Conservation (phyloP, 352 stramenopile genomes). For the Phytophthora pseudosyringae region DNA sequence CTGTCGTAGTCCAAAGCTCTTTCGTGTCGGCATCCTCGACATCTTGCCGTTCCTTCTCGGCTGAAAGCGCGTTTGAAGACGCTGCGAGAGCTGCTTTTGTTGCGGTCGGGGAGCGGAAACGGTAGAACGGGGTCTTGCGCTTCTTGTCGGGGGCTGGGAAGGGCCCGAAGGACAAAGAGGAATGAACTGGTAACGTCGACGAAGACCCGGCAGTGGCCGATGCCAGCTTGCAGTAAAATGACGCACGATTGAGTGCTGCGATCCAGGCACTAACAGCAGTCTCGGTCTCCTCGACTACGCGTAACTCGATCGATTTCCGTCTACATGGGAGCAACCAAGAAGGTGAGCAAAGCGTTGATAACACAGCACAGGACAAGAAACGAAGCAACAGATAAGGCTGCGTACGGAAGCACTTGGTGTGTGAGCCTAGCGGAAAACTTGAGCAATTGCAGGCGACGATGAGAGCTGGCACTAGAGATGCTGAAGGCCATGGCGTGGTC, state of each 20-base stretch:
- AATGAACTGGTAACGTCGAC: conserved; percentile 42
- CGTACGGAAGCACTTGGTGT: conserved; percentile 68
- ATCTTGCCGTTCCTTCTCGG: conserved; percentile 31
- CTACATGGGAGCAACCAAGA: conserved; percentile 19
- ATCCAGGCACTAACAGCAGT: conserved; percentile 59
- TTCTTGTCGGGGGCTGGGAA: conserved; percentile 44
- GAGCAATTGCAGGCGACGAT: conserved; percentile 64
- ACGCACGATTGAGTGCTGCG: conserved; percentile 71
- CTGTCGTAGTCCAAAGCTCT: conserved; percentile 29
- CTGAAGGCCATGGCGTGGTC: conserved; percentile 74
- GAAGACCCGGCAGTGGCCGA: conserved; percentile 27
- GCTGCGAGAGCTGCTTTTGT: conserved; percentile 44
- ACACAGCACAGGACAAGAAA: background rate
- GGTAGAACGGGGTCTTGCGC: conserved; percentile 59
- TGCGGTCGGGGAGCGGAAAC: conserved; percentile 54
- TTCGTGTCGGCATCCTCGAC: conserved; percentile 43
- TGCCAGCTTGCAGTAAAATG: conserved; percentile 72
- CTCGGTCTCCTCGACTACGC: conserved; percentile 67
- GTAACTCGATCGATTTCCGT: conserved; percentile 69
- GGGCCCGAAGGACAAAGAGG: conserved; percentile 37
- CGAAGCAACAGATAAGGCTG: background rate
- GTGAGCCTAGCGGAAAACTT: conserved; percentile 78
- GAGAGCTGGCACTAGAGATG: conserved; percentile 68
- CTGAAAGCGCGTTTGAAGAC: conserved; percentile 28
- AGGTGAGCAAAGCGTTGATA: background rate